These are phyloP conservation scores for Pycnococcus provasolii DNA, from an alignment of 139 green algal species.

Conservation along the genomic window DNA sequence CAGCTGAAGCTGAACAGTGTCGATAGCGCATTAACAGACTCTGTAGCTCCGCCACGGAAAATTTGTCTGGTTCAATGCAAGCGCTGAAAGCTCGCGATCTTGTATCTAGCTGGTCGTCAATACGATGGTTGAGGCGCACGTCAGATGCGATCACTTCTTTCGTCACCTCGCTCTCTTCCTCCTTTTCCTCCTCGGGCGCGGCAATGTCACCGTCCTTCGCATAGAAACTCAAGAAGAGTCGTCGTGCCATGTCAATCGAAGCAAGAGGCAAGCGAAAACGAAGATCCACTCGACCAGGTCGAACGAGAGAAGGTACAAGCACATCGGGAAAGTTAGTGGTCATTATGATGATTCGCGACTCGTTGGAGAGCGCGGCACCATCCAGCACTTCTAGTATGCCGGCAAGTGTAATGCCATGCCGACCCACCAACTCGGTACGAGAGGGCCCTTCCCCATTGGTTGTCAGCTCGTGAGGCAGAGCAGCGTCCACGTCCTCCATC, in stretches of 20 bases:
- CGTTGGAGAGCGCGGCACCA: neutral
- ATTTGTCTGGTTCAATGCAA: no score
- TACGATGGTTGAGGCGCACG: no score
- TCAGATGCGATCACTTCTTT: no score
- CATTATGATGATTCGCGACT: conserved; percentile 1
- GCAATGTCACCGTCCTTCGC: neutral
- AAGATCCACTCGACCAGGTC: conserved; percentile 2
- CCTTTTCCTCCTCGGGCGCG: neutral
- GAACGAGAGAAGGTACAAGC: conserved; percentile 1
- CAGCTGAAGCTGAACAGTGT: no score
- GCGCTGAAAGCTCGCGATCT: no score
- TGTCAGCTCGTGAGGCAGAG: neutral
- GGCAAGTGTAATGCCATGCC: neutral
- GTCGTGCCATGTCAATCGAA: neutral
- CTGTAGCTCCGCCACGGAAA: no score
- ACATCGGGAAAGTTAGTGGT: neutral
- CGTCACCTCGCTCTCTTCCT: neutral
- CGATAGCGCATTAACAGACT: no score
- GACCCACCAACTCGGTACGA: neutral
- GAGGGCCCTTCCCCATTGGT: neutral
- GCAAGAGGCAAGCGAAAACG: neutral
- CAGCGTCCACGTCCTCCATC: conserved; percentile 9
- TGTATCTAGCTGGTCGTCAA: no score
- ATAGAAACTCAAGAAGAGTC: neutral
- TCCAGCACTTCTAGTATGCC: conserved; percentile 1